Evolutionary conservation across 2,329 filamentous ascomycete species (phyloP).

Genomic region (Exophiala bonariae): DNA sequence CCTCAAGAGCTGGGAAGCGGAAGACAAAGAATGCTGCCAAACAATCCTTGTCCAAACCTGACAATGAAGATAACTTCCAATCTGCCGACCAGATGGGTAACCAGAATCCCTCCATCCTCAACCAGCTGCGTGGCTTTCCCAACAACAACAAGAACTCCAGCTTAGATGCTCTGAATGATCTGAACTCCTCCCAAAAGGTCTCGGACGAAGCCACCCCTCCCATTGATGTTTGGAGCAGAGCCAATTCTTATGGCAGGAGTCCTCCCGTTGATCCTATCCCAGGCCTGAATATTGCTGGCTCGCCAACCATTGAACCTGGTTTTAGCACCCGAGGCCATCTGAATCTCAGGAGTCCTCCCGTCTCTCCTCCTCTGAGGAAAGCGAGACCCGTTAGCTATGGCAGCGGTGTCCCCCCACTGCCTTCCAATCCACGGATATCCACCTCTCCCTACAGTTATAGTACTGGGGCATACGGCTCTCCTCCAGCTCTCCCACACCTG

Average conservation of each 20-base stretch:
- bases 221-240: conserved; percentile 17
- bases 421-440: conserved; percentile 19
- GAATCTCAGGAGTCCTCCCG: conserved; percentile 40
- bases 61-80: conserved; percentile 20
- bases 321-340: conserved; percentile 41
- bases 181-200: conserved; percentile 24
- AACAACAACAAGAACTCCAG: conserved; percentile 9
- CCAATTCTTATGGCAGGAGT: conserved; percentile 18
- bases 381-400: conserved; percentile 45
- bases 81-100: conserved; percentile 18
- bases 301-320: conserved; percentile 41
- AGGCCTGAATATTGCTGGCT: conserved; percentile 32
- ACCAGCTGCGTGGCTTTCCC: conserved; percentile 17
- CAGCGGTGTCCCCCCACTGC: conserved; percentile 38
- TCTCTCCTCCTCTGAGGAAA: conserved; percentile 41
- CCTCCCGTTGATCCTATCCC: conserved; percentile 20
- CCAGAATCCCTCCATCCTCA: conserved; percentile 19
- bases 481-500: conserved; percentile 67
- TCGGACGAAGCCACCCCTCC: conserved; percentile 28
- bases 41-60: conserved; percentile 14
- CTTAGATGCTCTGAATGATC: conserved; percentile 18
- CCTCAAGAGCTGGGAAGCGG: conserved; percentile 21
- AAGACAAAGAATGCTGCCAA: conserved; percentile 26
- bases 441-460: conserved; percentile 39
- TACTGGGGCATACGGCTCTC: conserved; percentile 48